A percentile compares a stretch with the other conserved stretches of the same genome.
These are phyloP conservation scores for Citrullus colocynthis DNA, from an alignment of 306 rosid genomes.

Conservation along the genomic window DNA sequence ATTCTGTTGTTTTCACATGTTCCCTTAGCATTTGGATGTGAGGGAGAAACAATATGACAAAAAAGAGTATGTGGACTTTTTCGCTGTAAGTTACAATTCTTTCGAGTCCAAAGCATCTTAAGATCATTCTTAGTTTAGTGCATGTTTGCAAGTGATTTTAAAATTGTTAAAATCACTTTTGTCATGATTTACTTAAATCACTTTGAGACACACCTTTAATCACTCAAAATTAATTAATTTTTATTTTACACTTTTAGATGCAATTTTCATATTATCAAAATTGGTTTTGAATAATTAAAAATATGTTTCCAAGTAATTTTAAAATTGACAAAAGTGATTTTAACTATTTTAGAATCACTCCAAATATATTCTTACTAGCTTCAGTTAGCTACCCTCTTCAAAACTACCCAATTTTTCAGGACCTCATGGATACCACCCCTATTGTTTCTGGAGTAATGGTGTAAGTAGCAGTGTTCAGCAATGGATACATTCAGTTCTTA, in stretches of 20 bases:
- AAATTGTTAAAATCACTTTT: too few relatives aligned
- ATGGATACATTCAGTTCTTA: neutral
- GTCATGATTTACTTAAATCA: too few relatives aligned
- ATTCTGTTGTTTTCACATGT: constrained; percentile 8
- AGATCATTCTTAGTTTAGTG: neutral
- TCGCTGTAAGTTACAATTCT: constrained; percentile 46
- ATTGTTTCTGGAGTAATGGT: constrained; percentile 65
- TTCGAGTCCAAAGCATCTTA: neutral
- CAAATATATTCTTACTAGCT: neutral
- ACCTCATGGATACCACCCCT: constrained; percentile 34
- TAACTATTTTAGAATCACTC: too few relatives aligned
- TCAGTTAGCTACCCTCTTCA: neutral
- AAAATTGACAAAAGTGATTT: too few relatives aligned
- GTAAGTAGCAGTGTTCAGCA: constrained; percentile 36
- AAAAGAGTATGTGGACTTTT: constrained; percentile 64
- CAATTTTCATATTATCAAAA: too few relatives aligned
- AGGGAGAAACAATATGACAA: constrained; percentile 89
- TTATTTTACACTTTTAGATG: too few relatives aligned
- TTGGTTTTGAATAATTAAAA: too few relatives aligned
- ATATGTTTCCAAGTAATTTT: too few relatives aligned
- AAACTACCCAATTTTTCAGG: constrained; percentile 27
- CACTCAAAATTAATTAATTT: too few relatives aligned
- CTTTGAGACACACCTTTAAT: too few relatives aligned
- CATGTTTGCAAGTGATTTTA: too few relatives aligned
- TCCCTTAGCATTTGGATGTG: constrained; percentile 61